phyloP scores from a whole-genome alignment of 148 eudicot genomes.

The Fallopia convolvulus region DNA sequence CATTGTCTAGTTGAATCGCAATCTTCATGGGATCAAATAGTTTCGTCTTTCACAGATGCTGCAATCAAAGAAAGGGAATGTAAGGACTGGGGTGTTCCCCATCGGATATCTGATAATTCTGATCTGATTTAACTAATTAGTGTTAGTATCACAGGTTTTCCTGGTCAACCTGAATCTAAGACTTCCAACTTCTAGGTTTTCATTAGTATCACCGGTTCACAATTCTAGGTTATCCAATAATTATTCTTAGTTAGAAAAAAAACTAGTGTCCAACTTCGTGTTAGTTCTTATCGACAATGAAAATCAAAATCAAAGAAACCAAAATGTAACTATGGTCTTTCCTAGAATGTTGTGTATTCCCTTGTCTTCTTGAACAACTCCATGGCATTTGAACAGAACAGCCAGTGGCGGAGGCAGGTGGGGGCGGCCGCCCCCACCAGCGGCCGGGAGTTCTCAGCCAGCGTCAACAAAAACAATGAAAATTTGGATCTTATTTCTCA shows the following conservation, averaged over 20 bases:
- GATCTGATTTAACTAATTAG: neutral
- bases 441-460: too few species aligned
- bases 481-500: too few species aligned
- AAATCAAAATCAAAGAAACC: neutral
- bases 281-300: neutral
- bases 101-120: neutral
- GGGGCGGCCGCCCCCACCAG: too few species aligned
- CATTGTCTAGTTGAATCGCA: neutral
- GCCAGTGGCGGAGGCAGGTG: too few species aligned
- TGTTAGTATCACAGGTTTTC: neutral
- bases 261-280: neutral
- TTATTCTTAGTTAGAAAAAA: neutral
- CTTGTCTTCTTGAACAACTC: neutral
- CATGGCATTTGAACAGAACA: neutral
- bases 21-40: neutral
- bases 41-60: neutral
- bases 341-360: neutral
- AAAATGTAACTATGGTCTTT: neutral
- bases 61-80: neutral
- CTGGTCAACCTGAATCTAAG: neutral
- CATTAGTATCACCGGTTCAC: neutral
- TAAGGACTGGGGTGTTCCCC: neutral
- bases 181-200: too few species aligned
- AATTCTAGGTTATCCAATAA: neutral
- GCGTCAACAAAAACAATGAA: too few species aligned